phyloP scores from a whole-genome alignment of 2,329 filamentous ascomycete genomes.

The Claviceps sp. region DNA sequence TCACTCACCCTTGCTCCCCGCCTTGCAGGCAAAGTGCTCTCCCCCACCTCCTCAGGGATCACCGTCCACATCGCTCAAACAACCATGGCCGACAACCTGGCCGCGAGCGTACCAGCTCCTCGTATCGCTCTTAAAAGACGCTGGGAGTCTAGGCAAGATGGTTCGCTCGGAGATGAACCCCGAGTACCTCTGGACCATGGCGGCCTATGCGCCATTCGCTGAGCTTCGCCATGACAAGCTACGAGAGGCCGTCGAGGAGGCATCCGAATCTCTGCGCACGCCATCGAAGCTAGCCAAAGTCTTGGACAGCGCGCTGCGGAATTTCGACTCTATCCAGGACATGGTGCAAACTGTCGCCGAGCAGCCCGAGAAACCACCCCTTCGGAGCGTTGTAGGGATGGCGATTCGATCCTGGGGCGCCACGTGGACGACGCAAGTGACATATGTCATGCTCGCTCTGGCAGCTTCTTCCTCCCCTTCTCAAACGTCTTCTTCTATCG shows the following conservation, averaged over 20 bases:
- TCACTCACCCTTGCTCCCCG: slow-evolving; percentile 1
- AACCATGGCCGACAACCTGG: slow-evolving; percentile 7
- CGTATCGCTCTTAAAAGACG: neutral
- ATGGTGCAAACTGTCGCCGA: neutral
- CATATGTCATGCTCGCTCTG: slow-evolving; percentile 5
- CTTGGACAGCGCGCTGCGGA: slow-evolving; percentile 5
- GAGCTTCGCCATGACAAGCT: slow-evolving; percentile 4
- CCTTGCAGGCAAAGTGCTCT: neutral
- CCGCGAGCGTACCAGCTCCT: slow-evolving; percentile 4
- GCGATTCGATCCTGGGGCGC: slow-evolving; percentile 9
- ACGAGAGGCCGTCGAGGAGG: slow-evolving; percentile 6
- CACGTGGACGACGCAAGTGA: slow-evolving; percentile 8
- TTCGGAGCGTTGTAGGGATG: slow-evolving; percentile 8
- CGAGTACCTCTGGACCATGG: slow-evolving; percentile 8
- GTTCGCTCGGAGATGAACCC: slow-evolving; percentile 1
- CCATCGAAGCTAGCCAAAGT: slow-evolving; percentile 5
- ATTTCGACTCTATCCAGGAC: slow-evolving; percentile 4
- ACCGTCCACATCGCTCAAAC: neutral
- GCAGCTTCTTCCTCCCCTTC: neutral
- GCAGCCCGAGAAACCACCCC: neutral
- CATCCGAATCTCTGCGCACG: slow-evolving; percentile 4
- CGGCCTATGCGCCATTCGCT: slow-evolving; percentile 7
- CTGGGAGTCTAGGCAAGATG: slow-evolving; percentile 4
- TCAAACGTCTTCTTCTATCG: neutral
- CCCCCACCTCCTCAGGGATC: neutral